Evolutionary conservation across 352 stramenopile species (phyloP).

Genomic region (Aphanomyces euteiches): DNA sequence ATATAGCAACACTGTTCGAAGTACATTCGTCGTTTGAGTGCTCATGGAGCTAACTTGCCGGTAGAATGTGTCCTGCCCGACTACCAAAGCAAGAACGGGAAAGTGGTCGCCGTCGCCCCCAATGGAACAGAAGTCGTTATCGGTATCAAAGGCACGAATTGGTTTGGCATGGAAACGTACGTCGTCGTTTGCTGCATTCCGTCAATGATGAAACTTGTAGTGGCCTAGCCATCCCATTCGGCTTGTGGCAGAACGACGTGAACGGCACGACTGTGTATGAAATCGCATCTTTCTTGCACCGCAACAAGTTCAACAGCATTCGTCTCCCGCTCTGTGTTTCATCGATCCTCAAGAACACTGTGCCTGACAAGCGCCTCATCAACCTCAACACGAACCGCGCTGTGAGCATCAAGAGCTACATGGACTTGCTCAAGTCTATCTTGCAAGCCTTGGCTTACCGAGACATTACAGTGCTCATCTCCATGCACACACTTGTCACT

Average conservation of each 20-base stretch:
- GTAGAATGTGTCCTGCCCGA: slow-evolving; percentile 50
- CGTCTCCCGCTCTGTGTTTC: slow-evolving; percentile 58
- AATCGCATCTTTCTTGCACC: slow-evolving; percentile 53
- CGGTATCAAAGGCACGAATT: slow-evolving; percentile 66
- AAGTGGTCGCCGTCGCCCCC: slow-evolving; percentile 40
- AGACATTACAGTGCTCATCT: slow-evolving; percentile 46
- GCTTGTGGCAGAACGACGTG: slow-evolving; percentile 55
- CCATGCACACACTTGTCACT: slow-evolving; percentile 52
- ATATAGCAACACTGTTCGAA: slow-evolving; percentile 45
- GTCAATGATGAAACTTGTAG: slow-evolving; percentile 1
- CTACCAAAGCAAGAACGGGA: slow-evolving; percentile 61
- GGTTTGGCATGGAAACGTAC: slow-evolving; percentile 75
- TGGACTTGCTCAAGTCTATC: slow-evolving; percentile 45
- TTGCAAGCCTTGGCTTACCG: slow-evolving; percentile 44
- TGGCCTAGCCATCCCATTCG: slow-evolving; percentile 47
- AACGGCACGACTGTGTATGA: slow-evolving; percentile 67
- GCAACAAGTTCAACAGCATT: slow-evolving; percentile 77
- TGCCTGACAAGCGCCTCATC: slow-evolving; percentile 38
- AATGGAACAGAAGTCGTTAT: slow-evolving; percentile 58
- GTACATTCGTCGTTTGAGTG: slow-evolving; percentile 10
- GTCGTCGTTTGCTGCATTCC: slow-evolving; percentile 15
- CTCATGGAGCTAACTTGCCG: background rate
- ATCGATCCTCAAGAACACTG: slow-evolving; percentile 59
- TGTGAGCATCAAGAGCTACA: slow-evolving; percentile 42
- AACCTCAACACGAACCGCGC: slow-evolving; percentile 55